Base-by-base conservation (phyloP, 371 early-diverging fungal genomes). In the Capillidium rhysosporum region DNA sequence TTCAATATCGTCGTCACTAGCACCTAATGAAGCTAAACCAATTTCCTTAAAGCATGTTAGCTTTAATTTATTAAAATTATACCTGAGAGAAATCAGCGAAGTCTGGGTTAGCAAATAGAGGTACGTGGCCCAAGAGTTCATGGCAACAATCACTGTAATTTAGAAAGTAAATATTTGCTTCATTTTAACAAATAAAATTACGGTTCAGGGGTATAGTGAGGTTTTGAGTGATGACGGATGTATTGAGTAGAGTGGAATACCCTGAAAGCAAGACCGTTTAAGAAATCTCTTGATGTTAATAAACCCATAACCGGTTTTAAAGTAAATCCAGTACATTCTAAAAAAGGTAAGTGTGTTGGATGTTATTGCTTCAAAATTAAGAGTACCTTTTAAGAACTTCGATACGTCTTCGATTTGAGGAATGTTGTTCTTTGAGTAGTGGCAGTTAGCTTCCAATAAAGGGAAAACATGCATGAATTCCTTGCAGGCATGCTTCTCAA, bases 171-270 rank as follows among this genome's bases (percentile, higher is more conserved):
- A n/a, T 12, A 3, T 14, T 39, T n/a, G 25, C 23, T 8, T 21
- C 20, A 52, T 46, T 52, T 26, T 40, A 57, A 57, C 34, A 7
- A 7, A 4, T 34, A 34, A 34, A 7, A 4, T 34, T 34, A 34
- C 34, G 94, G 94, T 62, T 95, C 94, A 25, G 93, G 92, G 3
- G 94, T 94, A 65, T 92, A 96, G 49, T 83, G 69, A 9, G 97
- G 97, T 49, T 73, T 71, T 2, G 90, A 87, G 60, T 81, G 77
- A 62, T 96, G 93, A 16, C 94, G 83, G 60, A 93, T 90, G 63
- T 96, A 96, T 71, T 96, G 94, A 8, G 96, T 96, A 34, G 86
- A 84, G 63, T 92, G 88, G 72, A 96, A 93, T 2, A 96, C 93
- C 45, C 96, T 77, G 76, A 96, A 96, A 1, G 94, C 96, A 61